Evolutionary conservation across 441 rosid genomes (phyloP).

Genomic region (Rhodomyrtus psidioides): DNA sequence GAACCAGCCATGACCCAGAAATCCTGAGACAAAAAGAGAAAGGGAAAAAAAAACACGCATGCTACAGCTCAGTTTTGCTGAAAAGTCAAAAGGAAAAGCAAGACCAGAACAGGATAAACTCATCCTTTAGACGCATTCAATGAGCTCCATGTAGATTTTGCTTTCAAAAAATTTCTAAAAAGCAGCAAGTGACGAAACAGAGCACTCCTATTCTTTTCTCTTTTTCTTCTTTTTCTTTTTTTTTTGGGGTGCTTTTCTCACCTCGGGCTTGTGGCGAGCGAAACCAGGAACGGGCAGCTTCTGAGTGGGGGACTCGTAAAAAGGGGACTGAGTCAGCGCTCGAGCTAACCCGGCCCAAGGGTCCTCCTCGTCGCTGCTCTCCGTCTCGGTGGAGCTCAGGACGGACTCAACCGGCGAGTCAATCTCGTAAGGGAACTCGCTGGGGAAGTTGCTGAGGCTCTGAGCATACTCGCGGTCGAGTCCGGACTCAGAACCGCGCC

Average conservation of each 20-base stretch:
- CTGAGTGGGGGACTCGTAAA: constrained; percentile 21
- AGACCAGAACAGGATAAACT: background rate
- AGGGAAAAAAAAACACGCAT: background rate
- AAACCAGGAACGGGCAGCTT: constrained; percentile 26
- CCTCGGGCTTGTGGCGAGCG: constrained; percentile 30
- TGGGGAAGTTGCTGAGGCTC: constrained; percentile 36
- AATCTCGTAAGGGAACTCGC: constrained; percentile 80
- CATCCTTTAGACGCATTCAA: background rate
- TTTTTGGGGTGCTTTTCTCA: background rate
- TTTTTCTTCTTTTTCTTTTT: background rate
- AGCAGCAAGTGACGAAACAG: background rate
- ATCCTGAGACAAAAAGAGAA: constrained; percentile 2
- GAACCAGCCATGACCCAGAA: constrained; percentile 43
- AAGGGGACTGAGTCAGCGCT: constrained; percentile 37
- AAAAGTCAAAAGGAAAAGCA: background rate
- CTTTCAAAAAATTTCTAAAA: background rate
- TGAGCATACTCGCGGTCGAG: constrained; percentile 10
- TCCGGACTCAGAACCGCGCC: background rate
- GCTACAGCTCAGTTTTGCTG: background rate
- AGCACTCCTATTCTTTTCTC: background rate
- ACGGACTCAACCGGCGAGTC: constrained; percentile 56
- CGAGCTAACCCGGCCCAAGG: constrained; percentile 72
- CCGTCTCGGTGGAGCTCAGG: constrained; percentile 46
- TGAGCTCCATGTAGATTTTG: background rate
- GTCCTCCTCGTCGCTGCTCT: constrained; percentile 66